Base-by-base conservation (phyloP, 257 asterid species). In the Coffea eugenioides region DNA sequence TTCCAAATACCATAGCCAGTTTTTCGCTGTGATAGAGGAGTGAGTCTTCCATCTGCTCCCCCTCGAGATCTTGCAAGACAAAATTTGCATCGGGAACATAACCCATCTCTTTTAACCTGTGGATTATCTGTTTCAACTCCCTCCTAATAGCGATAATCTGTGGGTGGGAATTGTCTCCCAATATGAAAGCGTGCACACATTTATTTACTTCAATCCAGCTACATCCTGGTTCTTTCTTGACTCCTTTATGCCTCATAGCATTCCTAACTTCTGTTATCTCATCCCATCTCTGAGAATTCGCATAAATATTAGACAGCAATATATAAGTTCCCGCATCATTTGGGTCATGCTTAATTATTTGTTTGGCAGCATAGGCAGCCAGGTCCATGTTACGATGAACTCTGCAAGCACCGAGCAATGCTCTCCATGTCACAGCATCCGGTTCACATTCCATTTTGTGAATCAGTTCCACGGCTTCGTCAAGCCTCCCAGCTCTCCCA, bases 171-270 rank as follows among this genome's bases (percentile, higher is more conserved):
- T 84, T 87, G 82, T 93, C 99, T 5, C 96, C 94, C 85, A 91
- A 64, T 52, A 90, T 84, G 85, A 95, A 95, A 73, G 98, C 86
- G 85, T 95, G 99, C 69, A 93, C 86, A 80, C 84, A 83, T 64
- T 88, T 89, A 54, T 92, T 84, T 52, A 92, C 85, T 86, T 95
- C 99, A 61, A 95, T 86, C 98, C 99, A 95, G 84, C 99, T 95
- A 82, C 99, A 95, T 20, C 98, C 98, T 0, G 99, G 99, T 85
- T 93, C 97, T 84, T 95, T 93, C 90, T 89, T 90, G n/a, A 95
- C 84, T 83, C 98, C 92, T 80, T 71, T 81, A 4, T 77, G 83
- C 85, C 56, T 90, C 99, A 93, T 92, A 27, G 88, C 85, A 54
- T 78, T 80, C 88, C 98, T 89, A 86, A 95, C 80, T 23, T 79